Evolutionary conservation across 2,329 filamentous ascomycete species (phyloP), one percentile per base, ranked within the genome.

Genomic region (Phialemoniopsis sp.): DNA sequence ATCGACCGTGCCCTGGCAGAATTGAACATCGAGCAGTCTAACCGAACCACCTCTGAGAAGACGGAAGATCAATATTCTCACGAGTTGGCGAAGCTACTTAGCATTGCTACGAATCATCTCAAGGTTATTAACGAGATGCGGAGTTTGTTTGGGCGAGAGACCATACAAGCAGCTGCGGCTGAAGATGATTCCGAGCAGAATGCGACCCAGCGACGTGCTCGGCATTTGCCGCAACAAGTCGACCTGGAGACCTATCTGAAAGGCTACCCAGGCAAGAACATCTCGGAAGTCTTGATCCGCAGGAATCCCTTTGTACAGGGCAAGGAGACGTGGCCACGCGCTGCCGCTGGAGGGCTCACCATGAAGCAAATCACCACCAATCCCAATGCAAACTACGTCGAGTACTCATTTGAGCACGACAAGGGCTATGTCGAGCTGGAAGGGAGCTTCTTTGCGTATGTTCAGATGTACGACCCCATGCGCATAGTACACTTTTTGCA

Each of bases 81-180:
- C 6, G 41, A 46, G 34, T 41, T 51, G 15, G 43, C 49, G 8
- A 46, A 49, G 21, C 62, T 77, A 7, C 58, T 80, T 3, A 58
- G 63, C 21, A 68, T 78, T 51, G 74, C 75, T 49, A 78, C 82
- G 1, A 77, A 86, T 48, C 80, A 89, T 50, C 75, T 98, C 10
- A 90, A 91, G 56, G 87, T 87, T 8, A 73, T 84, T 29, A 95
- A 95, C 54, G 93, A 98, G 66, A 96, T 98, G 89, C 84, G 74
- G 37, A 68, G 65, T 21, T 59, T 80, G 3, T 81, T 74, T 58
- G 78, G 71, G 7, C 68, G 66, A 47, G 78, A 70, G 40, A 76
- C 67, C 54, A 85, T 73, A 60, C 78, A 68, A 54, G 73, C 67
- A 1, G 75, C 68, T 8, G 57, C 68, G 13, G 66, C 61, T 7